Evolutionary conservation across 1,284 basidiomycete species (phyloP).

Genomic region (Apiotrichum porosum): DNA sequence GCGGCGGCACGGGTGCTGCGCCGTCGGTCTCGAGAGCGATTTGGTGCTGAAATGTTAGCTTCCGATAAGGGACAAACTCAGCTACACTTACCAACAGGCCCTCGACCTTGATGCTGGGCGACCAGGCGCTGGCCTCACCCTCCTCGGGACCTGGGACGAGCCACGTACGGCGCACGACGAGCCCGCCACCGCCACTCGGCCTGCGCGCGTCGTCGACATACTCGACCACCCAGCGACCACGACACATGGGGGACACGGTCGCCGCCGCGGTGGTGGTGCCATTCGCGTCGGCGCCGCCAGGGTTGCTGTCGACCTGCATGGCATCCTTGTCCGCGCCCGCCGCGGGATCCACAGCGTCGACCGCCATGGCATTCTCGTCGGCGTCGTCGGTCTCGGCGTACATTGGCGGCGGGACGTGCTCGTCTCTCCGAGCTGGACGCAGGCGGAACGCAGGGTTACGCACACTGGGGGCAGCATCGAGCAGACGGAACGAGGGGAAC

Average conservation of each 20-base stretch:
- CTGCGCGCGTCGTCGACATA: constrained; percentile 5
- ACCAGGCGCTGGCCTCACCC: constrained; percentile 12
- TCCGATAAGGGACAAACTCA: neutral
- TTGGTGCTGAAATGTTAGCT: constrained; percentile 5
- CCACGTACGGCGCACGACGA: constrained; percentile 34
- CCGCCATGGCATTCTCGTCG: constrained; percentile 5
- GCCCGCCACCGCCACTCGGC: constrained; percentile 8
- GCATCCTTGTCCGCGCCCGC: constrained; percentile 7
- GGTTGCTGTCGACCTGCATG: neutral
- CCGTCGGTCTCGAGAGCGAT: constrained; percentile 1
- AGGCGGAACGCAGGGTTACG: constrained; percentile 12
- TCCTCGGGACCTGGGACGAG: constrained; percentile 10
- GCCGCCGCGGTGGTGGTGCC: neutral
- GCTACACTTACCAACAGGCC: constrained; percentile 25
- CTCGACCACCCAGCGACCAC: constrained; percentile 14
- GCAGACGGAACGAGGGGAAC: constrained; percentile 15
- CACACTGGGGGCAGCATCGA: neutral
- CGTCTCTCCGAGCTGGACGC: constrained; percentile 8
- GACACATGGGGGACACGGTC: neutral
- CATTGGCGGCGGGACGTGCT: constrained; percentile 6
- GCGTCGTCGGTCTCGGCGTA: neutral
- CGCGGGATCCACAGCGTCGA: constrained; percentile 3
- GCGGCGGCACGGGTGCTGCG: neutral
- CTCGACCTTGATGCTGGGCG: constrained; percentile 27
- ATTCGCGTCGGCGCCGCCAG: neutral